Conservation (phyloP, 129 eudicot species). For the Scalesia atractyloides region DNA sequence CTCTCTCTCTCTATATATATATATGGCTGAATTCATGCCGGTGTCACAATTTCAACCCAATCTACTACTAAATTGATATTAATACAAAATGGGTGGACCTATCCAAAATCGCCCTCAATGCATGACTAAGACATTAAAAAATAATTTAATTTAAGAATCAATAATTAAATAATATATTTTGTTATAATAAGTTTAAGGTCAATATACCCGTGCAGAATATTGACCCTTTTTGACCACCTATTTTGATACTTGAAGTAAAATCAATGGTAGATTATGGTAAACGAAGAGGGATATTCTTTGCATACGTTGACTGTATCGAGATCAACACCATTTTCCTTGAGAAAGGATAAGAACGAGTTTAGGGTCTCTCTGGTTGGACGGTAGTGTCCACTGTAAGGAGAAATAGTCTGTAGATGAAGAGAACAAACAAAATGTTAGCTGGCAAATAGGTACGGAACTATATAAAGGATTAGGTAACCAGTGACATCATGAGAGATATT, state of each 20-base stretch:
- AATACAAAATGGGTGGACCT: not conserved
- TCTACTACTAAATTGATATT: not conserved
- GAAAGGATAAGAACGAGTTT: constrained; percentile 60
- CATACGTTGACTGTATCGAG: constrained; percentile 68
- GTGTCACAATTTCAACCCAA: not conserved
- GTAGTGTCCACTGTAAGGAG: constrained; percentile 98
- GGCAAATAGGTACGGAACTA: constrained; percentile 17
- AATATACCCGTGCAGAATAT: no score
- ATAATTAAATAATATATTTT: not conserved
- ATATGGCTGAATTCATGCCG: not conserved
- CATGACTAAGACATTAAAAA: not conserved
- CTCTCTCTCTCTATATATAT: no score
- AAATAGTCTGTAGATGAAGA: constrained; percentile 58
- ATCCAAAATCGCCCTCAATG: not conserved
- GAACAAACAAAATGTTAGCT: constrained; percentile 6
- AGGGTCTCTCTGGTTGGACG: constrained; percentile 88
- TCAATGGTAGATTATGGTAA: not conserved
- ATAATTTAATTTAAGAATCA: no score
- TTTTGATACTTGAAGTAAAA: not conserved
- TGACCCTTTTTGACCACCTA: not conserved
- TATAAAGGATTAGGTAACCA: constrained; percentile 30
- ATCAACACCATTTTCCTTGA: constrained; percentile 73
- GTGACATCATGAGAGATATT: constrained; percentile 5
- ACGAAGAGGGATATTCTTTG: not conserved
- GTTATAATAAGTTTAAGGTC: not conserved